A percentile compares a stretch with the other conserved stretches of the same genome.
Evolutionary conservation across 176 grass and related monocot genomes (phyloP).

Genomic region (Triticum monococcum): DNA sequence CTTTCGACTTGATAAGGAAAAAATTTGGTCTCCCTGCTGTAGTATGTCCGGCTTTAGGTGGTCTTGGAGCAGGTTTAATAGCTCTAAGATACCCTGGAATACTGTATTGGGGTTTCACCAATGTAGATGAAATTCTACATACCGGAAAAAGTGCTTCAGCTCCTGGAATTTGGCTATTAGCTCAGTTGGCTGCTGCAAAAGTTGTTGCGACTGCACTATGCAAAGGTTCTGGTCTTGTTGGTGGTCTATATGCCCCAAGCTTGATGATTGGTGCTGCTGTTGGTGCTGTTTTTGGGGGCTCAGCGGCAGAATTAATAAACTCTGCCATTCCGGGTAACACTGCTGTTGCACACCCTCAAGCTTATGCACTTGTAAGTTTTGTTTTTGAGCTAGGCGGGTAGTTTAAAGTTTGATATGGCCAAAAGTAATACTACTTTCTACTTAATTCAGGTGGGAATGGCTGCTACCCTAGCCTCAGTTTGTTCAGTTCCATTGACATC

Average conservation of each 20-base stretch:
- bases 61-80: constrained; percentile 91
- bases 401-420: constrained; percentile 1
- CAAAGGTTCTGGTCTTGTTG: constrained; percentile 98
- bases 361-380: constrained; percentile 86
- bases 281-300: constrained; percentile 97
- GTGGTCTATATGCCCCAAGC: constrained; percentile 97
- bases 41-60: constrained; percentile 91
- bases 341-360: constrained; percentile 94
- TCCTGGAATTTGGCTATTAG: constrained; percentile 93
- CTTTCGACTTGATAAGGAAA: constrained; percentile 84
- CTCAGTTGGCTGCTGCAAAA: constrained; percentile 91
- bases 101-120: constrained; percentile 98
- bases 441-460: constrained; percentile 89
- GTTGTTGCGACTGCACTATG: constrained; percentile 96
- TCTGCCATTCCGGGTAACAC: constrained; percentile 88
- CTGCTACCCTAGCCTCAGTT: constrained; percentile 90
- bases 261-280: constrained; percentile 99
- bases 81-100: constrained; percentile 96
- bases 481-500: constrained; percentile 94
- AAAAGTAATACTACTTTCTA: constrained; percentile 9
- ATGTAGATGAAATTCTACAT: constrained; percentile 96
- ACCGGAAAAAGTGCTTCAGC: constrained; percentile 97
- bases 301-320: constrained; percentile 88
- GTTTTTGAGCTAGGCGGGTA: constrained; percentile 12
- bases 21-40: constrained; percentile 87